These are phyloP conservation scores for Cephaloascus fragrans DNA, from an alignment of 805 yeast species.

Conservation along the genomic window DNA sequence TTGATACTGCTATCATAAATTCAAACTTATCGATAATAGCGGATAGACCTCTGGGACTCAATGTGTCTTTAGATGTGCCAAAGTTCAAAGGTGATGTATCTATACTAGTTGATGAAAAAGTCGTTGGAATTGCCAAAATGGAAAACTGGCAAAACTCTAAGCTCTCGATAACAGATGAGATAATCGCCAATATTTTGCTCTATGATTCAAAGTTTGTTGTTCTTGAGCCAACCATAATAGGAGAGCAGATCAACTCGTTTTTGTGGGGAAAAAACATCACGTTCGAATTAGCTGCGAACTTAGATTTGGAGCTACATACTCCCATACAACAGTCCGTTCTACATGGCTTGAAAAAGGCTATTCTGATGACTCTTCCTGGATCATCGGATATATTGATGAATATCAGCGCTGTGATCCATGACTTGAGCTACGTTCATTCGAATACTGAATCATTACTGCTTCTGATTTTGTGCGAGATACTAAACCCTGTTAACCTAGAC, in stretches of 20 bases:
- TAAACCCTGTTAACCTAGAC: constrained; percentile 20
- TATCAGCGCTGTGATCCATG: constrained; percentile 3
- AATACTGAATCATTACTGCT: constrained; percentile 12
- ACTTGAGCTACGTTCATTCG: constrained; percentile 17
- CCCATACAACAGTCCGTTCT: constrained; percentile 11
- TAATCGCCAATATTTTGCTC: constrained; percentile 3
- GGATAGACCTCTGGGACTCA: background rate
- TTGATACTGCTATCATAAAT: background rate
- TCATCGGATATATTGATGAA: background rate
- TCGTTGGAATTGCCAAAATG: background rate
- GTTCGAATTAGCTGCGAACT: constrained; percentile 1
- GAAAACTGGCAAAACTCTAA: constrained; percentile 11
- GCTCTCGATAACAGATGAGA: constrained; percentile 3
- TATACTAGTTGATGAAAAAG: too few relatives aligned
- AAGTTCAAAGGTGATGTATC: background rate
- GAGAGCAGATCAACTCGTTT: constrained; percentile 4
- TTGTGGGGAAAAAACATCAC: constrained; percentile 3
- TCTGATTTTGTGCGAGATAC: constrained; percentile 16
- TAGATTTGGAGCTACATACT: constrained; percentile 12
- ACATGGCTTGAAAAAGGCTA: background rate
- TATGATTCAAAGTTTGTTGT: constrained; percentile 8
- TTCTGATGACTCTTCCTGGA: too few relatives aligned
- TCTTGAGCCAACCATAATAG: constrained; percentile 6
- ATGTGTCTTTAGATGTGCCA: background rate
- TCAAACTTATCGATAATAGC: background rate